A percentile compares a stretch with the other conserved stretches of the same genome.
Conservation (phyloP, 192 early-diverging fungal species). For the Gonapodya sp. region DNA sequence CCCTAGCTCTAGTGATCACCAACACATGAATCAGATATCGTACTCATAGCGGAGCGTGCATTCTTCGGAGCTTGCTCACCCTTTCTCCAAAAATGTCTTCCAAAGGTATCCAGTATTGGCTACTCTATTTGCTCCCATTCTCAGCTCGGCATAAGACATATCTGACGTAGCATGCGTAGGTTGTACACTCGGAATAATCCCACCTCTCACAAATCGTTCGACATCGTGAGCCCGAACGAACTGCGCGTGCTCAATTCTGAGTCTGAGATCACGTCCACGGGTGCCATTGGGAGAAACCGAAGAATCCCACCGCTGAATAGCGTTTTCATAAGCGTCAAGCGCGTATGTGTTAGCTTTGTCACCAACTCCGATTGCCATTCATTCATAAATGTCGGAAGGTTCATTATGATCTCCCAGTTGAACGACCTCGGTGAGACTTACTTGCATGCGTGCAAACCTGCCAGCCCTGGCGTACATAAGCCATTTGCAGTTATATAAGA, state of each 20-base stretch:
- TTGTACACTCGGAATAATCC: constrained; percentile 44
- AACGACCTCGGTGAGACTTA: not conserved
- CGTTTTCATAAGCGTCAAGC: constrained; percentile 35
- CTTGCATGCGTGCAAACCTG: constrained; percentile 7
- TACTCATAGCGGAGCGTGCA: no score
- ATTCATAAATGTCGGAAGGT: no score
- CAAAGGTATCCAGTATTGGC: not conserved
- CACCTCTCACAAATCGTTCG: constrained; percentile 27
- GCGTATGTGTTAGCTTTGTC: constrained; percentile 41
- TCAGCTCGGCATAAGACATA: not conserved
- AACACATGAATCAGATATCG: no score
- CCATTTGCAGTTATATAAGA: not conserved
- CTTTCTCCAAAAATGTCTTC: not conserved
- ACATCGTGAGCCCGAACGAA: constrained; percentile 34
- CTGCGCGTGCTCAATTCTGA: constrained; percentile 50
- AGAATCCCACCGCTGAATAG: not conserved
- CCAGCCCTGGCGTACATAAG: constrained; percentile 2
- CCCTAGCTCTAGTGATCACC: no score
- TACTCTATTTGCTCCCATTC: not conserved
- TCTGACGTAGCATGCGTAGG: constrained; percentile 37
- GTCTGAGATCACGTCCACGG: constrained; percentile 13
- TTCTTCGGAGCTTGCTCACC: not conserved
- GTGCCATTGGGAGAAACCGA: not conserved
- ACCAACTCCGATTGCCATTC: constrained; percentile 28
- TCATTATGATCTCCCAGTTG: no score